Base-by-base conservation (phyloP, 2,329 filamentous ascomycete species). In the Ascochyta rabiei region DNA sequence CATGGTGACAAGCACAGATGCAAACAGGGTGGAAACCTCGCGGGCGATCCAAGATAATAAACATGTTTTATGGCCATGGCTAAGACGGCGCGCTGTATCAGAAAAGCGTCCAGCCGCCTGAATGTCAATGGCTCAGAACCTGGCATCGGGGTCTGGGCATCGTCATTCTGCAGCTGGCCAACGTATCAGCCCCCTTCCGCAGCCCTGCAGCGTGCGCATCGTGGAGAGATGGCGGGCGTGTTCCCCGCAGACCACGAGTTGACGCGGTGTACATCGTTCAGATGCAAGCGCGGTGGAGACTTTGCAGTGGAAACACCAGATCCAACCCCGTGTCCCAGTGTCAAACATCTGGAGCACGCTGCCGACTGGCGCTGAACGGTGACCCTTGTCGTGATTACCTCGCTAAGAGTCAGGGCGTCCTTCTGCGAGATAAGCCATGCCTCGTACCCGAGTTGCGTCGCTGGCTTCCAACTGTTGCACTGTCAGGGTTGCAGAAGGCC, bases 61-160 rank as follows among this genome's bases (percentile, higher is more conserved):
- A 61, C 60, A 65, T 65, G 60, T 54, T 65, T 64, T 65, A 60
- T 55, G 57, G 46, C 40, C 64, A 59, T 56, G 57, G 48, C 38
- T 55, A 56, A 57, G 46, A 43, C 35, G 18, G 41, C 30, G 35
- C 41, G 46, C 52, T 55, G 52, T 47, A 47, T 50, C 39, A 37
- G 57, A 44, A 49, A 48, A 53, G 48, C 57, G 53, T 34, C 44
- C 50, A 48, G 53, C 59, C 58, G 48, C 41, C 38, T 24, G 38
- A 50, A 30, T 50, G 42, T 15, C 24, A 40, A 31, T 26, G 50
- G 57, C 52, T 55, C 46, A 37, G 50, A 62, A 53, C 62, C 59
- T 62, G 62, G 61, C 54, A 61, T 44, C 57, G 49, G 53, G 42
- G 52, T 45, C 62, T 65, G 61, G 64, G 57, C 53, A 57, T 59